These are phyloP conservation scores for Botrytis deweyae DNA, from an alignment of 2,329 filamentous ascomycete species.

Conservation along the genomic window DNA sequence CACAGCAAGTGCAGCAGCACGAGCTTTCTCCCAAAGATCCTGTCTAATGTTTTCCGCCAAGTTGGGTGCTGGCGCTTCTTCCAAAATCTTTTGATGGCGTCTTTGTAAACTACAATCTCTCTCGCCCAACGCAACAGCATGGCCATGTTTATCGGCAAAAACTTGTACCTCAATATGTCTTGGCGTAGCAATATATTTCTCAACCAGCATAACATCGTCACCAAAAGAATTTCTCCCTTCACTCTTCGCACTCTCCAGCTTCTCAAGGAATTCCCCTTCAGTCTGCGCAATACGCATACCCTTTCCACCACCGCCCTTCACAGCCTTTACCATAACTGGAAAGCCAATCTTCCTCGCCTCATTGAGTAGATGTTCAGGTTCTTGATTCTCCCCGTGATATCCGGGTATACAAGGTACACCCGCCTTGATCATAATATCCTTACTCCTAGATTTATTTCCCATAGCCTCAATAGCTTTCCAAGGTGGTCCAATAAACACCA, in stretches of 20 bases:
- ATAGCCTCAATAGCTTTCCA: constrained; percentile 79
- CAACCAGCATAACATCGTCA: constrained; percentile 80
- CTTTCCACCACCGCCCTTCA: constrained; percentile 79
- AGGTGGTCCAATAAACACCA: constrained; percentile 93
- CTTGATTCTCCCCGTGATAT: constrained; percentile 87
- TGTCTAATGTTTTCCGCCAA: constrained; percentile 57
- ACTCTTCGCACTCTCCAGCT: constrained; percentile 70
- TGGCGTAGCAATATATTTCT: constrained; percentile 76
- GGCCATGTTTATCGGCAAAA: constrained; percentile 78
- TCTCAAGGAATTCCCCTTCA: constrained; percentile 66
- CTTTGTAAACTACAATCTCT: constrained; percentile 86
- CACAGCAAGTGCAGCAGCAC: constrained; percentile 68
- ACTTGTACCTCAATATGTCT: constrained; percentile 89
- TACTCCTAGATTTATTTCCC: constrained; percentile 90
- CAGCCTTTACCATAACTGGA: constrained; percentile 76
- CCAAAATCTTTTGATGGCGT: constrained; percentile 86
- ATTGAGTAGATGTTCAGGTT: constrained; percentile 56
- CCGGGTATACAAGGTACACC: constrained; percentile 95
- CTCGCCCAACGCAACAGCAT: constrained; percentile 81
- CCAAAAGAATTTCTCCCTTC: constrained; percentile 79
- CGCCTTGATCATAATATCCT: constrained; percentile 95
- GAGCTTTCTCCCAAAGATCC: constrained; percentile 65
- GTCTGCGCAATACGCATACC: constrained; percentile 74
- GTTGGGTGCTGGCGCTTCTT: constrained; percentile 80
- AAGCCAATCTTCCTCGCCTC: constrained; percentile 71